Evolutionary conservation across 2,329 filamentous ascomycete genomes (phyloP).

Genomic region (Arthrobotrys iridis): DNA sequence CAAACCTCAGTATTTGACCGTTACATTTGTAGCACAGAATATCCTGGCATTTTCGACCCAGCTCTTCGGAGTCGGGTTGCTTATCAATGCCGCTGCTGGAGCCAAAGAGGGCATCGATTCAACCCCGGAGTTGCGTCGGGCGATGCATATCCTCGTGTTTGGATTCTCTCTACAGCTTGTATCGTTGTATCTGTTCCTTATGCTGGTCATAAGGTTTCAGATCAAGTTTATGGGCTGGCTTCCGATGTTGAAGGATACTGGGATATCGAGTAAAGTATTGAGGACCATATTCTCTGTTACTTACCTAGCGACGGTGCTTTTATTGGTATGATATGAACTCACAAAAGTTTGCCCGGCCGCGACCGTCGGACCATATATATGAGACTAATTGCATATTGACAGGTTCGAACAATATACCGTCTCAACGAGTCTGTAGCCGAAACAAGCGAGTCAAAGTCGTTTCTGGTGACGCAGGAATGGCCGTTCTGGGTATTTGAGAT

Average conservation of each 20-base stretch:
- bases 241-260: neutral
- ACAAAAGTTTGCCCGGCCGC: neutral
- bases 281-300: constrained; percentile 12
- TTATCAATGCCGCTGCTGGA: constrained; percentile 8
- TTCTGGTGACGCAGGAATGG: constrained; percentile 34
- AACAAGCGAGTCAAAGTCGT: neutral
- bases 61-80: constrained; percentile 6
- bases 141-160: constrained; percentile 23
- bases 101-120: neutral
- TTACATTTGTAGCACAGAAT: constrained; percentile 17
- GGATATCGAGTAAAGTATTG: neutral
- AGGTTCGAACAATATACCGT: constrained; percentile 37
- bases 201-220: constrained; percentile 8
- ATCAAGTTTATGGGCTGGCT: constrained; percentile 1
- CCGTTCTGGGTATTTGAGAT: constrained; percentile 43
- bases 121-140: neutral
- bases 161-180: constrained; percentile 28
- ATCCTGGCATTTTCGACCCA: constrained; percentile 12
- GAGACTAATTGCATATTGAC: neutral
- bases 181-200: neutral
- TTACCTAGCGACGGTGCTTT: constrained; percentile 6
- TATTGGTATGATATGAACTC: constrained; percentile 23
- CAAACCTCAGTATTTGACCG: neutral
- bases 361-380: too few species aligned
- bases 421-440: constrained; percentile 20